These are phyloP conservation scores for Botrytis elliptica DNA, from an alignment of 2,329 filamentous ascomycete genomes.

Conservation along the genomic window DNA sequence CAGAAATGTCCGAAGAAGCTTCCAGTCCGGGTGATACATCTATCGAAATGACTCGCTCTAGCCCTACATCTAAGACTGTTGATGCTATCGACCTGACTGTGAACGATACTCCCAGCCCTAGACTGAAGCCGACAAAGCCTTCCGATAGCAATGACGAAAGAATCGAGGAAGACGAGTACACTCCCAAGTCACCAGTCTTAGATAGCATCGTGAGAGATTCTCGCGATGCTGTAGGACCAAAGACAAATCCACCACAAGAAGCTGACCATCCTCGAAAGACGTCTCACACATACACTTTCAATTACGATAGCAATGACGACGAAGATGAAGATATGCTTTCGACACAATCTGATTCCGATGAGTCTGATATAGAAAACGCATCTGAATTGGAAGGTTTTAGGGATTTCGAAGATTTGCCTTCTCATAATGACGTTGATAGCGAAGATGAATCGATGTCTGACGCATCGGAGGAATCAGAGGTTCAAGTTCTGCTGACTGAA, in stretches of 20 bases:
- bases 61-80: slow-evolving; percentile 24
- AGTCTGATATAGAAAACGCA: background rate
- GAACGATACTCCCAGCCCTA: slow-evolving; percentile 31
- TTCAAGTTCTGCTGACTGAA: background rate
- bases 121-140: background rate
- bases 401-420: background rate
- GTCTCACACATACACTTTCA: background rate
- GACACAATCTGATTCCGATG: too few relatives aligned
- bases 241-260: background rate
- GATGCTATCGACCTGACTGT: slow-evolving; percentile 37
- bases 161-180: background rate
- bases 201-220: background rate
- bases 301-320: slow-evolving; percentile 7
- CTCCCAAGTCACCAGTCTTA: background rate
- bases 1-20: slow-evolving; percentile 28
- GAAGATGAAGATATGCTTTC: slow-evolving; percentile 18
- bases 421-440: background rate
- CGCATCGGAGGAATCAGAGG: background rate
- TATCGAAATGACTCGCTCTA: slow-evolving; percentile 27
- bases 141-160: too few relatives aligned
- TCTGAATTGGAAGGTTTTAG: background rate
- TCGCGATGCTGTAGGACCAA: background rate
- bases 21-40: slow-evolving; percentile 35
- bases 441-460: slow-evolving; percentile 13
- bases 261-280: background rate